phyloP scores from a whole-genome alignment of 257 asterid genomes.

The Forsythia viridissima region DNA sequence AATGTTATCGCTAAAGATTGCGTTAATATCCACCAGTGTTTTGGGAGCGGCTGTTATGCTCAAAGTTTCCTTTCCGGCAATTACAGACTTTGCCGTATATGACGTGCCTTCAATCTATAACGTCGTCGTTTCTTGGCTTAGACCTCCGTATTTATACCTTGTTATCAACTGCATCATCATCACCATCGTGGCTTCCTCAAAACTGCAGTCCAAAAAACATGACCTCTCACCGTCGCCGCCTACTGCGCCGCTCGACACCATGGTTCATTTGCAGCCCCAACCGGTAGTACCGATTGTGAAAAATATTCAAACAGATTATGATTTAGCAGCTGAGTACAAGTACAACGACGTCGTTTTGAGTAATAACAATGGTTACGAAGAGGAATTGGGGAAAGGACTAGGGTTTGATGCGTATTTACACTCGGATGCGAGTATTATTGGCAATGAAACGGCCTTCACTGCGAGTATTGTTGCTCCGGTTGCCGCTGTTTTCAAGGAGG shows the following conservation, averaged over 20 bases:
- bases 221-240: constrained; percentile 23
- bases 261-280: constrained; percentile 1
- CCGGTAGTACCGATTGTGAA: constrained; percentile 8
- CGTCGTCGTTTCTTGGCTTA: constrained; percentile 70
- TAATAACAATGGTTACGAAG: constrained; percentile 20
- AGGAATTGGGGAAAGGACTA: constrained; percentile 21
- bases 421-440: constrained; percentile 2
- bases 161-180: constrained; percentile 79
- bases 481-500: constrained; percentile 22
- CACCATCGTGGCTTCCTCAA: constrained; percentile 73
- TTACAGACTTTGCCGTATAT: constrained; percentile 49
- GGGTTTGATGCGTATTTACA: constrained; percentile 23
- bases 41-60: constrained; percentile 61
- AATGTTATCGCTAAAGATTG: constrained; percentile 36
- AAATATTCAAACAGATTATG: constrained; percentile 1
- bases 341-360: constrained; percentile 33
- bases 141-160: constrained; percentile 83
- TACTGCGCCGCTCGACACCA: constrained; percentile 10
- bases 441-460: constrained; percentile 9
- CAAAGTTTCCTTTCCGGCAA: constrained; percentile 46
- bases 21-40: constrained; percentile 57
- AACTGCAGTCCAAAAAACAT: constrained; percentile 49
- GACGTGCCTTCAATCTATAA: constrained; percentile 66
- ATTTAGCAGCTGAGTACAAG: constrained; percentile 20
- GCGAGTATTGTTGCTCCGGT: constrained; percentile 1